Evolutionary conservation across 192 early-diverging fungal genomes (phyloP).

Genomic region (Gamsiella multidivaricata): DNA sequence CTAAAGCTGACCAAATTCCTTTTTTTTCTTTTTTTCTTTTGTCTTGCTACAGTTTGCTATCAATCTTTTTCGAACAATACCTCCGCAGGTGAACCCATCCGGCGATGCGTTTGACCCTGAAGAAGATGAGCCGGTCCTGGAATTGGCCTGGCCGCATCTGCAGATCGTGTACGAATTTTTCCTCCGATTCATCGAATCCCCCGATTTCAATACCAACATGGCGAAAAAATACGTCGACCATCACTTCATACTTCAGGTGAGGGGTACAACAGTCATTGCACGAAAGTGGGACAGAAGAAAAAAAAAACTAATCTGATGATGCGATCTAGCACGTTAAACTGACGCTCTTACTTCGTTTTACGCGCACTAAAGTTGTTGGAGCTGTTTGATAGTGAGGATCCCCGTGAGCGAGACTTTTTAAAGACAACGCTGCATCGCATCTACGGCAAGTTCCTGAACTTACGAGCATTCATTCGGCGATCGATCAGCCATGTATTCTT

Average conservation of each 20-base stretch:
- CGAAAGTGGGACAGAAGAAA: neutral
- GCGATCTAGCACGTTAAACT: too few relatives aligned
- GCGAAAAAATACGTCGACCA: conserved; percentile 98
- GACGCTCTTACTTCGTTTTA: too few relatives aligned
- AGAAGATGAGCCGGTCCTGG: conserved; percentile 98
- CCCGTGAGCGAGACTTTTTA: conserved; percentile 96
- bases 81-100: conserved; percentile 93
- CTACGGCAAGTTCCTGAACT: conserved; percentile 98
- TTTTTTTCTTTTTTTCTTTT: neutral
- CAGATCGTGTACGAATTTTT: conserved; percentile 99
- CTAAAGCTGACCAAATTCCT: neutral
- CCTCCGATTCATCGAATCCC: conserved; percentile 96
- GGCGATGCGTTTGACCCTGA: conserved; percentile 99
- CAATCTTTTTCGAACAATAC: conserved; percentile 97
- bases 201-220: conserved; percentile 96
- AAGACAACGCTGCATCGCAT: conserved; percentile 98
- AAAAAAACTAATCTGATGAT: too few relatives aligned
- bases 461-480: conserved; percentile 95
- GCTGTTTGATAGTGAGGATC: conserved; percentile 98
- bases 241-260: conserved; percentile 90
- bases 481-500: conserved; percentile 99
- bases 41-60: conserved; percentile 74
- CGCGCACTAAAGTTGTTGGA: conserved; percentile 97
- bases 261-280: neutral
- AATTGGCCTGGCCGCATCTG: conserved; percentile 97